Evolutionary conservation across 2,329 filamentous ascomycete species (phyloP), one percentile per base, ranked within the genome.

Genomic region (Acrocalymma vagum): DNA sequence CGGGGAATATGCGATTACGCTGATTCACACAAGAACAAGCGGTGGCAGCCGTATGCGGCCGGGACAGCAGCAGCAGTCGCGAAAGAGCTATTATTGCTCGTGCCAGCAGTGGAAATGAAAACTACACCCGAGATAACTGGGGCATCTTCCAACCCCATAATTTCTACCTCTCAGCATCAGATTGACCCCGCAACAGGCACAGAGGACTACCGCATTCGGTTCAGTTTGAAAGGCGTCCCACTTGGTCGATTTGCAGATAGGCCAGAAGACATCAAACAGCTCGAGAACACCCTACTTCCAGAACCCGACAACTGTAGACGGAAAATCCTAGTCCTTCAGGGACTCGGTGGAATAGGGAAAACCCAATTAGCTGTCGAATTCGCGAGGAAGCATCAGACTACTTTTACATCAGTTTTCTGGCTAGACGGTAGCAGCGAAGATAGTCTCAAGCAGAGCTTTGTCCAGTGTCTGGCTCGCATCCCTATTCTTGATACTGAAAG

Each of bases 341-440:
- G 53, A 9, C 39, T 55, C 20, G 50, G 53, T 25, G 53, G 53
- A n/a, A 33, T 49, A 16, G 49, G 52, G 36, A 43, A 52, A 38
- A 45, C 46, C 16, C 22, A 40, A 26, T 14, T n/a, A 23, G 18
- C 29, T 9, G 30, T 13, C 11, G 22, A 15, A 10, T 33, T 33
- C 26, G 27, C 27, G 9, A 26, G 26, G 17, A n/a, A 18, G 21
- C 29, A 40, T 6, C 29, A 29, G 23, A 2, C 24, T 7, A n/a
- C 23, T 18, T 40, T 40, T 18, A 27, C 29, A 13, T 34, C 38
- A 14, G 38, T 40, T 5, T 18, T 40, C 28, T 40, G 30, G 38
- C 14, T 32, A 9, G 25, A 40, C 17, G 32, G 48, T 9, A 40
- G 32, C 25, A 47, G 31, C 13, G 46, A 45, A 18, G 38, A 25